These are phyloP conservation scores for Neoascochyta sp. DNA, from an alignment of 2,329 filamentous ascomycete species.

Conservation along the genomic window DNA sequence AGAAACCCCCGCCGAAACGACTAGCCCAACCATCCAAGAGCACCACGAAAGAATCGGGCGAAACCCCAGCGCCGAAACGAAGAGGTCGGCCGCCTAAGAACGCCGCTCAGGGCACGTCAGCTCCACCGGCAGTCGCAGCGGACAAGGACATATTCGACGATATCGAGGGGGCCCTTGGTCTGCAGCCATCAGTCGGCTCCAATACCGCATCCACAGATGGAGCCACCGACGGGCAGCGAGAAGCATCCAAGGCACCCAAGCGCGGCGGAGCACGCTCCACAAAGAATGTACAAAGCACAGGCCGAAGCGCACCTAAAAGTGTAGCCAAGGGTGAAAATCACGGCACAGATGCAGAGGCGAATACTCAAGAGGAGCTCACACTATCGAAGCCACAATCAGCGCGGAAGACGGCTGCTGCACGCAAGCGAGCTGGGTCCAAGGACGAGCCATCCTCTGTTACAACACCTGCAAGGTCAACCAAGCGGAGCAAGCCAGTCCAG, in stretches of 20 bases:
- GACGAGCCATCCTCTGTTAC: constrained; percentile 5
- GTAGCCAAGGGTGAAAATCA: constrained; percentile 11
- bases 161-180: constrained; percentile 42
- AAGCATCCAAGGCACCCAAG: constrained; percentile 15
- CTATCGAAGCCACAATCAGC: constrained; percentile 14
- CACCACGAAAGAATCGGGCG: no score
- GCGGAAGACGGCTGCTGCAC: constrained; percentile 12
- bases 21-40: no score
- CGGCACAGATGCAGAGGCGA: constrained; percentile 8
- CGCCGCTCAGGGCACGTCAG: constrained; percentile 9
- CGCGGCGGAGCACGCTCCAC: constrained; percentile 12
- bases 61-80: no score
- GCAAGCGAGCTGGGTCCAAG: constrained; percentile 11
- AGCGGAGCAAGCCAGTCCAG: constrained; percentile 9
- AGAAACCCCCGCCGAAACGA: no score
- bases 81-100: no score
- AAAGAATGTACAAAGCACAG: constrained; percentile 15
- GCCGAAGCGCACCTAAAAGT: constrained; percentile 9
- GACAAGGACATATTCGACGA: constrained; percentile 43
- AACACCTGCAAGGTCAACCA: constrained; percentile 15
- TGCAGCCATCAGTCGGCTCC: constrained; percentile 8
- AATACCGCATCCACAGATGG: constrained; percentile 9
- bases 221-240: constrained; percentile 13
- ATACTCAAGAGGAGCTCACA: constrained; percentile 19
- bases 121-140: constrained; percentile 7